phyloP scores from a whole-genome alignment of 345 rosid species.

The Eucalyptus rudis region DNA sequence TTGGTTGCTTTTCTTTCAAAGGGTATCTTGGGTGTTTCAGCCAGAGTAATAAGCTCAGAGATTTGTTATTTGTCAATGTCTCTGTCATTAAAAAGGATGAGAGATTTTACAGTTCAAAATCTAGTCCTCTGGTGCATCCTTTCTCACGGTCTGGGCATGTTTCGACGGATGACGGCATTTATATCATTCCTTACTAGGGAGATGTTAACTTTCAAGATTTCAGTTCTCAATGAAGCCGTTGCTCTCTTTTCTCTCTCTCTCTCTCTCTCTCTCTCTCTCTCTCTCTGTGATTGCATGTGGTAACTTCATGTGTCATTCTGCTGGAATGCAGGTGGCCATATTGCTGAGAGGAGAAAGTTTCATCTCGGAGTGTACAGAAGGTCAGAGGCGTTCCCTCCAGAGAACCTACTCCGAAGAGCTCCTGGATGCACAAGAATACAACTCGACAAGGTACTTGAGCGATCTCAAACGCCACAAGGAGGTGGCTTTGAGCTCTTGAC shows the following conservation, averaged over 20 bases:
- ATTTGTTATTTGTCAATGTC: background rate
- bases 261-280: no score
- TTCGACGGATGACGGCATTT: background rate
- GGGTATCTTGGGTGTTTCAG: background rate
- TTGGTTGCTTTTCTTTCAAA: background rate
- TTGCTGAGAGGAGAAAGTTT: conserved; percentile 52
- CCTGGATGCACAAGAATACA: conserved; percentile 59
- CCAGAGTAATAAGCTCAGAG: background rate
- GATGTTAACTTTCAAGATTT: background rate
- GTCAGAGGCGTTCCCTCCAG: conserved; percentile 12
- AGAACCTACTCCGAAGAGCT: conserved; percentile 68
- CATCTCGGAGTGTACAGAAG: conserved; percentile 3
- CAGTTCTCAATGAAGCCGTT: background rate
- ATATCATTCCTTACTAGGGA: background rate
- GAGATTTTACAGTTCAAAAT: background rate
- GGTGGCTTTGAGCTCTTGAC: conserved; percentile 47
- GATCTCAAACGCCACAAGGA: conserved; percentile 45
- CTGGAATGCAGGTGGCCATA: conserved; percentile 46
- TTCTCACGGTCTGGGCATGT: background rate
- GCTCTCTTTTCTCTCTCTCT: background rate
- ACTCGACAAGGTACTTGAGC: conserved; percentile 51
- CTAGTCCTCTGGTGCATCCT: background rate
- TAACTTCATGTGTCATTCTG: background rate
- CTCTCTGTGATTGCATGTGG: background rate
- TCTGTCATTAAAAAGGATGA: background rate